Conservation (phyloP, 73 alveolate species). For the Tetrahymena borealis region DNA sequence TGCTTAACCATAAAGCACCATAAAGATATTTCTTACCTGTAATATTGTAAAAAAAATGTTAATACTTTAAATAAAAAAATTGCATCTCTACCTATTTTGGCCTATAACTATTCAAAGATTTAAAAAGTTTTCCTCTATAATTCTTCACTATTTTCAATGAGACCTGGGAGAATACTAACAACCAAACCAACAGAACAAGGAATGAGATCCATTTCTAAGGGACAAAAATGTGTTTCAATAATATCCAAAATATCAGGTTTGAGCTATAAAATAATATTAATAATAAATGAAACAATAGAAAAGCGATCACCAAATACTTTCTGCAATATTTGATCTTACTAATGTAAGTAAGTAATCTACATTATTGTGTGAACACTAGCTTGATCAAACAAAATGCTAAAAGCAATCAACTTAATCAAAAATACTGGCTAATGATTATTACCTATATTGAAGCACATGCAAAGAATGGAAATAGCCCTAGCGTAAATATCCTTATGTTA, state of each 20-base stretch:
- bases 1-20: neutral
- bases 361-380: too few species aligned
- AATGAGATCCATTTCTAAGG: neutral
- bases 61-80: neutral
- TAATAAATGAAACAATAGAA: too few species aligned
- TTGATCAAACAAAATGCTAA: too few species aligned
- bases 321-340: too few species aligned
- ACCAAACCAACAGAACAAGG: neutral
- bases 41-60: neutral
- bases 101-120: neutral
- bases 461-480: neutral
- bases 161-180: neutral
- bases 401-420: too few species aligned
- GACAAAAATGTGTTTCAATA: neutral
- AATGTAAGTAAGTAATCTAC: too few species aligned
- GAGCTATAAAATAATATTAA: too few species aligned
- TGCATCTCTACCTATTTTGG: neutral
- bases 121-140: neutral
- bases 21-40: neutral
- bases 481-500: neutral
- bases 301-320: too few species aligned
- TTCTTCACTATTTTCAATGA: neutral
- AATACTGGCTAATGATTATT: neutral
- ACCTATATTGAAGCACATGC: neutral
- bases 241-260: neutral